These are phyloP conservation scores for Alternaria rosae DNA, from an alignment of 2,329 filamentous ascomycete species.

Conservation along the genomic window DNA sequence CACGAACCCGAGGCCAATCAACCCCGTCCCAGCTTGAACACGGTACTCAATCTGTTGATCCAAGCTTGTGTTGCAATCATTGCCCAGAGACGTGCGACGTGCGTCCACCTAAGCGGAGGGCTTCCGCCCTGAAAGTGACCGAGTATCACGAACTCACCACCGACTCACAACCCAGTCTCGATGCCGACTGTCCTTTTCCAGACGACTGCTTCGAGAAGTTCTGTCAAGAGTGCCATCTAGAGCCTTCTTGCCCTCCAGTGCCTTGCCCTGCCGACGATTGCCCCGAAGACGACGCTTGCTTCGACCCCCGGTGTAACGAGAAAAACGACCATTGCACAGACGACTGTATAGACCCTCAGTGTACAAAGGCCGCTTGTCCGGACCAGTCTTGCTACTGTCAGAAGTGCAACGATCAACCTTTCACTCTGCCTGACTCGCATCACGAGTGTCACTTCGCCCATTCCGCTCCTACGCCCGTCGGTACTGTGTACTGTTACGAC, in stretches of 20 bases:
- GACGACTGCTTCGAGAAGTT: conserved; percentile 46
- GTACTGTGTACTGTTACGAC: conserved; percentile 48
- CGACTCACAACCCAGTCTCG: conserved; percentile 20
- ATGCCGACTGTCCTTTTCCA: conserved; percentile 41
- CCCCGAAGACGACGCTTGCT: conserved; percentile 42
- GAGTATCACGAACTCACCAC: conserved; percentile 37
- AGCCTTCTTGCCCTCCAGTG: conserved; percentile 35
- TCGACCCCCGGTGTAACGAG: conserved; percentile 46
- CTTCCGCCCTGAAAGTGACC: conserved; percentile 40
- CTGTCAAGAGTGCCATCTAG: conserved; percentile 46
- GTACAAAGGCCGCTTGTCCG: conserved; percentile 41
- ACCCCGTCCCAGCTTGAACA: conserved; percentile 3
- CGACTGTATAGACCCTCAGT: conserved; percentile 45
- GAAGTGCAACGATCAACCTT: conserved; percentile 43
- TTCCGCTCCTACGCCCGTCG: conserved; percentile 37
- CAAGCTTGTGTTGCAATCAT: conserved; percentile 37
- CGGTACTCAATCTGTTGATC: conserved; percentile 16
- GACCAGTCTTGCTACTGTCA: conserved; percentile 46
- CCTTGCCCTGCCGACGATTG: conserved; percentile 40
- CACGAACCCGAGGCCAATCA: conserved; percentile 10
- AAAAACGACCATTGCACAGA: conserved; percentile 38
- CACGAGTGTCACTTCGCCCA: conserved; percentile 46
- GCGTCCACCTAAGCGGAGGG: conserved; percentile 45
- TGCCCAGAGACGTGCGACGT: conserved; percentile 24
- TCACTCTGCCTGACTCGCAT: conserved; percentile 39